Evolutionary conservation across 345 rosid species (phyloP).

Genomic region (Brassica carinata): DNA sequence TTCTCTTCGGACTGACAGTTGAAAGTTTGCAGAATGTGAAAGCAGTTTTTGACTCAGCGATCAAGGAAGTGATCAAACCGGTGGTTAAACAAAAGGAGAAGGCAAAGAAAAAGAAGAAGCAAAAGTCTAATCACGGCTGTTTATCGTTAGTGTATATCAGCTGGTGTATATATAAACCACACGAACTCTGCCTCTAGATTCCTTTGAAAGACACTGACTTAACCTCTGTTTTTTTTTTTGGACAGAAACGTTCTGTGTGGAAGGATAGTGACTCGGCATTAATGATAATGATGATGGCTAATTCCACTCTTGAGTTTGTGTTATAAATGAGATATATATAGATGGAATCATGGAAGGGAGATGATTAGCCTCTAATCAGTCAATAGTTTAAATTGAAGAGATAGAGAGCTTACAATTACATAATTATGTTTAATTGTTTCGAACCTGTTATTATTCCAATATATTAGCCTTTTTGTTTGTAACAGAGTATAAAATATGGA

Average conservation of each 20-base stretch:
- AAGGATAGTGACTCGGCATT: conserved; percentile 38
- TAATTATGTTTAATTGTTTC: conserved; percentile 27
- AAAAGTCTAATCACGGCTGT: conserved; percentile 64
- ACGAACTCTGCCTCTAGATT: conserved; percentile 14
- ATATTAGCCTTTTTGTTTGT: conserved; percentile 20
- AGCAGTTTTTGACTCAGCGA: conserved; percentile 93
- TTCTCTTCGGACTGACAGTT: not conserved
- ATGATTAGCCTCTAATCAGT: conserved; percentile 34
- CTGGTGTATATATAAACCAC: not conserved
- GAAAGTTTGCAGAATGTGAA: conserved; percentile 75
- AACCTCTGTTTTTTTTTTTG: not conserved
- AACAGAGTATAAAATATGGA: not conserved
- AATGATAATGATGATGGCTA: conserved; percentile 11
- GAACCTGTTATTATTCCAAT: conserved; percentile 23
- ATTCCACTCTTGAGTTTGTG: conserved; percentile 32
- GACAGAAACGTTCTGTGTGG: conserved; percentile 44
- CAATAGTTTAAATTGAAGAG: conserved; percentile 25
- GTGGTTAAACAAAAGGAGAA: conserved; percentile 73
- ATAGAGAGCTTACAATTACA: conserved; percentile 4
- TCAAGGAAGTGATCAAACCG: conserved; percentile 89
- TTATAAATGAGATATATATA: conserved; percentile 13
- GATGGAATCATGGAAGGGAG: conserved; percentile 26
- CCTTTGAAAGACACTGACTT: conserved; percentile 16
- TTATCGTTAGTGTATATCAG: conserved; percentile 56
- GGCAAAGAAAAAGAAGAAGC: conserved; percentile 49